These are phyloP conservation scores for Colletotrichum euphorbiae DNA, from an alignment of 2,329 filamentous ascomycete species.

Conservation along the genomic window DNA sequence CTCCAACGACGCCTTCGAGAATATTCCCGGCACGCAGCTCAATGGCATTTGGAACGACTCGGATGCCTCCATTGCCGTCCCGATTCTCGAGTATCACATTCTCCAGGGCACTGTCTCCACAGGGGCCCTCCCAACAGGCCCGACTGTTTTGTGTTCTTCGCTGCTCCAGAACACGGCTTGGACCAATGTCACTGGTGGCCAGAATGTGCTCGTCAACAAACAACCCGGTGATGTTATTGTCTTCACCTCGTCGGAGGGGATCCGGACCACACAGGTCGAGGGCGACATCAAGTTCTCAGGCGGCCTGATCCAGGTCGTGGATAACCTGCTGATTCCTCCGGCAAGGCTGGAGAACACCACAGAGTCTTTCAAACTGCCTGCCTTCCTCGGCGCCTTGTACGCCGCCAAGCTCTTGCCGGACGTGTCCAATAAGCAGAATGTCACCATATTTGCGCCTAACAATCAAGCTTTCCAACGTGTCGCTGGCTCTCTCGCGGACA, in stretches of 20 bases:
- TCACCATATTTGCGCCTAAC: conserved; percentile 68
- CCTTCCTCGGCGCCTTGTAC: conserved; percentile 55
- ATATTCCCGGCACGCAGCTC: conserved; percentile 64
- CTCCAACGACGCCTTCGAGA: conserved; percentile 66
- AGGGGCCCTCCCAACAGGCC: conserved; percentile 50
- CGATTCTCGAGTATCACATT: conserved; percentile 72
- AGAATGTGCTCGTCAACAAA: conserved; percentile 60
- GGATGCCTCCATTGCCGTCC: conserved; percentile 56
- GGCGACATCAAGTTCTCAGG: conserved; percentile 60
- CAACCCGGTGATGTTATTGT: conserved; percentile 55
- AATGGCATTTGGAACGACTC: conserved; percentile 59
- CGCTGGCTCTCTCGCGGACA: conserved; percentile 54
- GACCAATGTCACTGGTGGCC: conserved; percentile 62
- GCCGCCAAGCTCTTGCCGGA: conserved; percentile 51
- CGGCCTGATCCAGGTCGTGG: conserved; percentile 64
- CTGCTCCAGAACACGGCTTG: conserved; percentile 56
- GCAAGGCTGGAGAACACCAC: conserved; percentile 50
- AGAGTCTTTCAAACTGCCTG: conserved; percentile 52
- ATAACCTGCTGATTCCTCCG: conserved; percentile 63
- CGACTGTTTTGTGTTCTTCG: conserved; percentile 55
- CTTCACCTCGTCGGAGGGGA: conserved; percentile 54
- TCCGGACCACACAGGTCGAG: conserved; percentile 55
- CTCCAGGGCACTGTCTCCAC: conserved; percentile 62
- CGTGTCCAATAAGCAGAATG: conserved; percentile 56
- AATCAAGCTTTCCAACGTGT: conserved; percentile 64